A percentile compares a stretch with the other conserved stretches of the same genome.
Evolutionary conservation across 257 asterid species (phyloP).

Genomic region (Solanum chiquidenum): DNA sequence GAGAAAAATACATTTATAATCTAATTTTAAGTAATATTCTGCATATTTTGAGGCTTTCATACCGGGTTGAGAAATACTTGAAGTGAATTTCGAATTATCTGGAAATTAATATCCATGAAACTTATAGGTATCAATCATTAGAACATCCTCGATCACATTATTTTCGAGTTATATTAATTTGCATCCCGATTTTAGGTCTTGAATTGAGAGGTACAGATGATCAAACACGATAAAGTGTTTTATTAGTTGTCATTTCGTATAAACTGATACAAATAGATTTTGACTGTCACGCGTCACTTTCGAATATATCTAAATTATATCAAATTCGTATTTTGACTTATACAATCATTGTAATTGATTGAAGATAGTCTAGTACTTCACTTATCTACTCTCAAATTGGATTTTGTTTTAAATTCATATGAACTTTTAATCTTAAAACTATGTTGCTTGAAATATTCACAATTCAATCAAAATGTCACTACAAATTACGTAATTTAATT

Average conservation of each 20-base stretch:
- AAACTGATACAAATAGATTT: background rate
- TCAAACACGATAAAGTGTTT: background rate
- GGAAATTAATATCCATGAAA: too few relatives aligned
- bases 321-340: background rate
- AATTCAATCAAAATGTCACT: background rate
- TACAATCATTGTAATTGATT: background rate
- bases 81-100: too few relatives aligned
- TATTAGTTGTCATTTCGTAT: background rate
- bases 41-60: too few relatives aligned
- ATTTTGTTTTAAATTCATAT: background rate
- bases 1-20: too few relatives aligned
- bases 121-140: too few relatives aligned
- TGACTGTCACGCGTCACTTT: background rate
- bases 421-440: background rate
- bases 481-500: background rate
- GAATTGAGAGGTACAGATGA: background rate
- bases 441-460: background rate
- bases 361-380: background rate
- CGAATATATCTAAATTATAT: background rate
- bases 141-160: too few relatives aligned
- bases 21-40: too few relatives aligned
- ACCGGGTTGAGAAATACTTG: too few relatives aligned
- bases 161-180: too few relatives aligned
- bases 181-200: background rate
- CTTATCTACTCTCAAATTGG: background rate